These are phyloP conservation scores for Cutaneotrichosporon spelunceum DNA, from an alignment of 1,284 basidiomycete genomes.

Conservation along the genomic window DNA sequence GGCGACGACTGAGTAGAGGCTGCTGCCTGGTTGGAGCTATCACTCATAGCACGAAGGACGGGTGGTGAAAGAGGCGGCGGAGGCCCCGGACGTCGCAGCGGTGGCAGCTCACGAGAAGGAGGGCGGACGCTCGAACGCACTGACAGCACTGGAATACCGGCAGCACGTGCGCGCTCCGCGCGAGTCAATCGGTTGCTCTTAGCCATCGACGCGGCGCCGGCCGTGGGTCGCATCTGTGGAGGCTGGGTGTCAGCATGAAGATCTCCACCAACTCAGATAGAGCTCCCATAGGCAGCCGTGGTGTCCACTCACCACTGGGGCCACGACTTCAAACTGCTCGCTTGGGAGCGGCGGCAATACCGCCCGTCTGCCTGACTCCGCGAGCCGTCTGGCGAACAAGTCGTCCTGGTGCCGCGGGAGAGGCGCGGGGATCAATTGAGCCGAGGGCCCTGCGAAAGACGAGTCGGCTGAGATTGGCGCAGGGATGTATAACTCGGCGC, in stretches of 20 bases:
- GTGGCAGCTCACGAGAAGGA: neutral
- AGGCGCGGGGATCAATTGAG: neutral
- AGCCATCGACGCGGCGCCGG: too few relatives aligned
- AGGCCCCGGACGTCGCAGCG: neutral
- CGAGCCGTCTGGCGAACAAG: neutral
- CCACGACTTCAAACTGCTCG: neutral
- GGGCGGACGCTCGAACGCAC: neutral
- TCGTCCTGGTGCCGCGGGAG: neutral
- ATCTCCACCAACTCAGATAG: too few relatives aligned
- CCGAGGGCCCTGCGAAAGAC: neutral
- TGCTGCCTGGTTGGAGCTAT: neutral
- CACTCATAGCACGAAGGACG: neutral
- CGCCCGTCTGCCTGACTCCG: neutral
- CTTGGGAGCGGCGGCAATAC: neutral
- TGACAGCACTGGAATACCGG: neutral
- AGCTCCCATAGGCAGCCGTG: neutral
- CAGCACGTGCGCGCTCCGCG: constrained; percentile 1
- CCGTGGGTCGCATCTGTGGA: neutral
- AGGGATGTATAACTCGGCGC: neutral
- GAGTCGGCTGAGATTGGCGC: neutral
- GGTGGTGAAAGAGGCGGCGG: too few relatives aligned
- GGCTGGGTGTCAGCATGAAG: neutral
- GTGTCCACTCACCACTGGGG: neutral
- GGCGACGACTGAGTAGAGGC: neutral
- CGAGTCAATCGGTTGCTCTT: neutral